These are phyloP conservation scores for Grifola frondosa DNA, from an alignment of 1,284 basidiomycete species.

Conservation along the genomic window DNA sequence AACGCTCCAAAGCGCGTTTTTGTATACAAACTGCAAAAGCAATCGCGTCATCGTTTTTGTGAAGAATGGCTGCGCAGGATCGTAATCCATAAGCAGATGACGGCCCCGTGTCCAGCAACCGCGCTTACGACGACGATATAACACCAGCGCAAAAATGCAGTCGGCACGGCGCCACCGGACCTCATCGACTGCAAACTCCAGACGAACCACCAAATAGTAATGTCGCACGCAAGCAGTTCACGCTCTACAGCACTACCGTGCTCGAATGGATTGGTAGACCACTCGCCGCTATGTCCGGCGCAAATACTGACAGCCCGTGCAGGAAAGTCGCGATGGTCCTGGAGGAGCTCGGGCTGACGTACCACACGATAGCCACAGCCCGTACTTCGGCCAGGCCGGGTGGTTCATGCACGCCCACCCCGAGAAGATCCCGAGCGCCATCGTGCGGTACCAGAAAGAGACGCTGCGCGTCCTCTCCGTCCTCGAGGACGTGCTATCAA, in stretches of 20 bases:
- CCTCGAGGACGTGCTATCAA: slow-evolving; percentile 25
- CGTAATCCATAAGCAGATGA: too few species aligned
- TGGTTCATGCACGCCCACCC: slow-evolving; percentile 26
- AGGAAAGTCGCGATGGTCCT: slow-evolving; percentile 26
- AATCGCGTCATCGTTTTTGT: too few species aligned
- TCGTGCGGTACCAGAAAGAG: slow-evolving; percentile 33
- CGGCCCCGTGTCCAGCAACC: too few species aligned
- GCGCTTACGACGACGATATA: too few species aligned
- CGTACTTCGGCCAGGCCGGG: slow-evolving; percentile 23
- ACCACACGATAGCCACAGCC: slow-evolving; percentile 12
- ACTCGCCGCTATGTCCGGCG: neutral
- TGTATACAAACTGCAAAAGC: too few species aligned
- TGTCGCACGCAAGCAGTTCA: slow-evolving; percentile 30
- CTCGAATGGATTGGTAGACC: slow-evolving; percentile 20
- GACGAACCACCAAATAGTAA: too few species aligned
- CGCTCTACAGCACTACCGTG: slow-evolving; percentile 26
- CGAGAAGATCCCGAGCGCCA: slow-evolving; percentile 25
- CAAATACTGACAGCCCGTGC: neutral
- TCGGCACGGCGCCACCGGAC: too few species aligned
- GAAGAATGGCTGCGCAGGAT: too few species aligned
- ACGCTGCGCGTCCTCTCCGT: slow-evolving; percentile 32
- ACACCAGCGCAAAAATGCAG: too few species aligned
- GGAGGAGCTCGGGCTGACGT: slow-evolving; percentile 26
- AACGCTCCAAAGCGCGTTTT: too few species aligned
- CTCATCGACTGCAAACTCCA: too few species aligned